A percentile compares a stretch with the other conserved stretches of the same genome.
Evolutionary conservation across 202 grass and related monocot genomes (phyloP).

Genomic region (Setaria viridis): DNA sequence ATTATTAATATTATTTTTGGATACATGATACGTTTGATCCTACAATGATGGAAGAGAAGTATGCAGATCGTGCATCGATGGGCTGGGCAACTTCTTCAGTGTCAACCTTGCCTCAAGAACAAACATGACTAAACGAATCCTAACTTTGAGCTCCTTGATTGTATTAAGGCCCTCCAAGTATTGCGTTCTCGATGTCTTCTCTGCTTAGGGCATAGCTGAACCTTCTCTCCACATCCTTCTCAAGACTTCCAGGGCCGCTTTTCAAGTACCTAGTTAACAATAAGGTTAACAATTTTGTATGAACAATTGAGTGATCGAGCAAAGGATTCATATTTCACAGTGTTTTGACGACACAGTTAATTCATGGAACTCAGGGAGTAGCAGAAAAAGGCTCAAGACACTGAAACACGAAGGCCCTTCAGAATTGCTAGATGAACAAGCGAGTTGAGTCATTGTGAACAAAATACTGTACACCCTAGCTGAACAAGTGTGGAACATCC

Average conservation of each 20-base stretch:
- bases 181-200: conserved; percentile 93
- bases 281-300: background rate
- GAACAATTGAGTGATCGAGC: background rate
- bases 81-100: background rate
- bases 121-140: background rate
- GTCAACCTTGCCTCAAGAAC: background rate
- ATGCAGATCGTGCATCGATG: background rate
- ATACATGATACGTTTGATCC: background rate
- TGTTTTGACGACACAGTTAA: background rate
- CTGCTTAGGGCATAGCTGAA: conserved; percentile 96
- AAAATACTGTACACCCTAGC: background rate
- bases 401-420: background rate
- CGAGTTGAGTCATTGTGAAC: background rate
- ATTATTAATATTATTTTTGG: background rate
- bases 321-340: background rate
- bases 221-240: conserved; percentile 91
- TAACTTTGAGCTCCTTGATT: background rate
- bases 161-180: conserved; percentile 79
- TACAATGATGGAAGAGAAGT: background rate
- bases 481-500: background rate
- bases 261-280: conserved; percentile 77
- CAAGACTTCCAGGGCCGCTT: conserved; percentile 77
- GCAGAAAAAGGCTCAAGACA: background rate
- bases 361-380: background rate
- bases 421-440: background rate